These are phyloP conservation scores for Ensete ventricosum DNA, from an alignment of 176 grass and related monocot species.

Conservation along the genomic window DNA sequence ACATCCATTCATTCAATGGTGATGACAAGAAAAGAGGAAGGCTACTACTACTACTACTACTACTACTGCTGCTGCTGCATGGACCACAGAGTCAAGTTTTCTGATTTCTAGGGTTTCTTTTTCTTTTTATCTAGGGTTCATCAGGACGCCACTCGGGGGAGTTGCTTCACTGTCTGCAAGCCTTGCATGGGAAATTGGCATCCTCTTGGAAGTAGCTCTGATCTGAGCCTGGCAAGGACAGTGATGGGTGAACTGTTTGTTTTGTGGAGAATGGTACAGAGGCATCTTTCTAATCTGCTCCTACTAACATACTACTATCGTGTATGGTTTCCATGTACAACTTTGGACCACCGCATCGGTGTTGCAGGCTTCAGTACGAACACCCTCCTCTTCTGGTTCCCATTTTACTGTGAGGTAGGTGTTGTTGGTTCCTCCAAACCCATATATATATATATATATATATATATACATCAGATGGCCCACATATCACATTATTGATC, in stretches of 20 bases:
- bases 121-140: background rate
- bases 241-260: background rate
- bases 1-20: background rate
- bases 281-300: background rate
- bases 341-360: background rate
- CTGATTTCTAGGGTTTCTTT: background rate
- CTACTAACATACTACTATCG: background rate
- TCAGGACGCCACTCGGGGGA: background rate
- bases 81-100: background rate
- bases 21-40: background rate
- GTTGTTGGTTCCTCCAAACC: too few relatives aligned
- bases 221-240: background rate
- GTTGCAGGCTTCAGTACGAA: too few relatives aligned
- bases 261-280: background rate
- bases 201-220: background rate
- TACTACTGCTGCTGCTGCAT: background rate
- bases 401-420: too few relatives aligned
- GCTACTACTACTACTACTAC: background rate
- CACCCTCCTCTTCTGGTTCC: too few relatives aligned
- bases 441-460: too few relatives aligned
- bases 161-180: background rate
- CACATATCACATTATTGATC: too few relatives aligned
- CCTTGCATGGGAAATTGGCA: constrained; percentile 1
- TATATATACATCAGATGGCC: too few relatives aligned
- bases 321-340: background rate